Base-by-base conservation (phyloP, 2,329 filamentous ascomycete species). In the Fonsecaea erecta region DNA sequence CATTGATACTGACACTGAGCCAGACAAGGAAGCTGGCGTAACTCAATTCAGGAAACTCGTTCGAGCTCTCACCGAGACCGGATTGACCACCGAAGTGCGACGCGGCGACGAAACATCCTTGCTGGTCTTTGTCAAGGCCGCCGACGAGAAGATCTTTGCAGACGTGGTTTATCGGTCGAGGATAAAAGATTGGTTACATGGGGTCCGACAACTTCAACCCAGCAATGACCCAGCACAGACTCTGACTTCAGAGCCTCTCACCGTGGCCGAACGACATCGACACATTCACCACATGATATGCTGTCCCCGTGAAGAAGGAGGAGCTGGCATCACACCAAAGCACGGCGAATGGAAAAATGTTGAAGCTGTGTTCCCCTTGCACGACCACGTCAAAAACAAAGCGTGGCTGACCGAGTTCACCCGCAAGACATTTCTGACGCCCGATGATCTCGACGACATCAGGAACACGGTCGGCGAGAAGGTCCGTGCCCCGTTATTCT, bases 181-280 rank as follows among this genome's bases (percentile, higher is more conserved):
- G 69, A 88, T 97, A 18, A 91, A 93, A 75, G 95, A 98, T 79
- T 99, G 93, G 92, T 86, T 98, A 35, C 90, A 95, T 75, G 93
- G 93, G 59, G 90, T 97, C 61, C 89, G 92, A 68, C 85, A 90
- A 56, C 85, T 87, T 21, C 88, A 92, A 37, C 94, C 94, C 0
- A 85, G 88, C 62, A 89, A 88, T 74, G 88, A 96, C 70, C 86
- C 92, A 18, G 80, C 85, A 54, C 82, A 86, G 65, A 85, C 88
- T 14, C 85, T 96, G 59, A 82, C 88, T 64, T 81, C 86, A 16
- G 90, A 96, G 71, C 90, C 93, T 1, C 84, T 97, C 63, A 92
- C 89, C 43, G 92, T 96, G 74, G 91, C 94, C 24, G 95, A 99
- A 80, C 86, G 93, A 53, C 85, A 97, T 52, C 88, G 95, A 35